Evolutionary conservation across 495 filamentous ascomycete genomes (phyloP), one percentile per base, ranked within the genome.

Genomic region (Podospora conica): DNA sequence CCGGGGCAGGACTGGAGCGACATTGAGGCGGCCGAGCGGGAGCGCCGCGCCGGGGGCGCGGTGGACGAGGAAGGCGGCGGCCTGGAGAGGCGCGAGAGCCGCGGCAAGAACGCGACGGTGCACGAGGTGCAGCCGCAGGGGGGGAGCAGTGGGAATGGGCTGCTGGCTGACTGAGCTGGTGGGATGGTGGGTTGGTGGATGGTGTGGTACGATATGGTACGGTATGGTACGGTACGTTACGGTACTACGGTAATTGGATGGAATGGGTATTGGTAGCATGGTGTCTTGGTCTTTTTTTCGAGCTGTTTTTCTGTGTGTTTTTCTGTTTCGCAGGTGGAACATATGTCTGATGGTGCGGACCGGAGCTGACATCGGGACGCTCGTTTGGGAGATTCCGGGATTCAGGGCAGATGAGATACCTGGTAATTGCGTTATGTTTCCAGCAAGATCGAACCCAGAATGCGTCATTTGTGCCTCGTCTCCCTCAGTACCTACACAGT

Each of bases 1-100:
- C 75, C 78, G 0, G 75, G 77, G 8, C 77, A 76, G 63, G 80
- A 82, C 53, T 69, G 65, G 64, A 66, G 60, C 22, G 73, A 75
- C 53, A 12, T 62, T 2, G 72, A 73, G 69, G n/a, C n/a, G n/a
- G n/a, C n/a, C n/a, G n/a, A n/a, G n/a, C n/a, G n/a, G n/a, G n/a
- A n/a, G n/a, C n/a, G n/a, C n/a, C n/a, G n/a, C n/a, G n/a, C n/a
- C n/a, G n/a, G 66, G 64, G 24, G 9, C 27, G 12, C 53, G 63
- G 57, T 56, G 29, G 5, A 58, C 64, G 60, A 67, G 40, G 53
- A 57, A 24, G 23, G 23, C 18, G 12, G 55, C 15, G 5, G 33
- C 15, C 5, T n/a, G n/a, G n/a, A n/a, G n/a, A n/a, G n/a, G n/a
- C n/a, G n/a, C n/a, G n/a, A n/a, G n/a, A n/a, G n/a, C n/a, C n/a